These are phyloP conservation scores for Penicillium sp. DNA, from an alignment of 2,329 filamentous ascomycete genomes.

Conservation along the genomic window DNA sequence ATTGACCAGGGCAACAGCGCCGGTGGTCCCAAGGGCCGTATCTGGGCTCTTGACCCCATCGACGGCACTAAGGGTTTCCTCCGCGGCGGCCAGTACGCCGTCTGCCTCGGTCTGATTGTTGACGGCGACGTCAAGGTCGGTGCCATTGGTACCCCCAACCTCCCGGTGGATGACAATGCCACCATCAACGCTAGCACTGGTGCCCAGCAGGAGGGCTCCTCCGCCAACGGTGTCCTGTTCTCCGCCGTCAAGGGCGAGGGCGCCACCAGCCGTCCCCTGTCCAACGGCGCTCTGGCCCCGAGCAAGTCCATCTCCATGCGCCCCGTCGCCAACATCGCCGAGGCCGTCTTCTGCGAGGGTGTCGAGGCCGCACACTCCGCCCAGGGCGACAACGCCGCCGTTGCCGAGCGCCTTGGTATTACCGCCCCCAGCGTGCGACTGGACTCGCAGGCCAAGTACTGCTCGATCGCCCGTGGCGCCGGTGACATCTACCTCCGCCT, in stretches of 20 bases:
- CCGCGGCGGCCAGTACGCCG: constrained; percentile 92
- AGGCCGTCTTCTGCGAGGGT: constrained; percentile 92
- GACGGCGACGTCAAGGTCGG: constrained; percentile 93
- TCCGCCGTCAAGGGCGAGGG: constrained; percentile 77
- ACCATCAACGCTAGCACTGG: constrained; percentile 71
- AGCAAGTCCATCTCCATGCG: constrained; percentile 76
- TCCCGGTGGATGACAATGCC: constrained; percentile 78
- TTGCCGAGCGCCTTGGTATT: constrained; percentile 82
- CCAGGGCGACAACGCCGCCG: constrained; percentile 81
- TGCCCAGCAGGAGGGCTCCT: constrained; percentile 68
- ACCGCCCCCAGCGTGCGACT: constrained; percentile 86
- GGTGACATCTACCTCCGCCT: constrained; percentile 92
- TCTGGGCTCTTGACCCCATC: constrained; percentile 97
- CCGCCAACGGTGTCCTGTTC: constrained; percentile 82
- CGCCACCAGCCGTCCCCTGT: constrained; percentile 76
- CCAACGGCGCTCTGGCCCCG: constrained; percentile 38
- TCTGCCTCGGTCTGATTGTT: constrained; percentile 87
- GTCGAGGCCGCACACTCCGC: constrained; percentile 91
- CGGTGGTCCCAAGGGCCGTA: constrained; percentile 52
- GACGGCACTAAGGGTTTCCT: constrained; percentile 98
- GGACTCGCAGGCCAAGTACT: constrained; percentile 98
- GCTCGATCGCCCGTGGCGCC: constrained; percentile 86
- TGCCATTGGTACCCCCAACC: constrained; percentile 91
- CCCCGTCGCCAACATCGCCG: constrained; percentile 66
- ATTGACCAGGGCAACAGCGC: constrained; percentile 54